Percentiles rank a stretch among this genome's conserved stretches.
Evolutionary conservation across 257 asterid species (phyloP).

Genomic region (Perilla frutescens): DNA sequence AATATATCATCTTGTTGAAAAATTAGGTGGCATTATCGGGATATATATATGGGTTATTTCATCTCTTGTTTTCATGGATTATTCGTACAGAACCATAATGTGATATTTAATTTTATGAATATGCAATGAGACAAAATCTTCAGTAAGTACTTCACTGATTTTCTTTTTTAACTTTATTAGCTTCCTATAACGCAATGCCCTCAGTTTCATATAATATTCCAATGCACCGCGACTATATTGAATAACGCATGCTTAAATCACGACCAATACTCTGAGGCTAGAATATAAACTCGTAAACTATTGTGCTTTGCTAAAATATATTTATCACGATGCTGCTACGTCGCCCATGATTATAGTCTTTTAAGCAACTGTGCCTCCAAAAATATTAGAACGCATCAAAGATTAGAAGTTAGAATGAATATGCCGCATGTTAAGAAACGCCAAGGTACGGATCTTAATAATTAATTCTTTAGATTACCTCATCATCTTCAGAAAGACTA

Average conservation of each 20-base stretch:
- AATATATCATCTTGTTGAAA: slow-evolving; percentile 14
- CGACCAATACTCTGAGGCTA: not conserved
- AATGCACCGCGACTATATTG: not conserved
- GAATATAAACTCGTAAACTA: not conserved
- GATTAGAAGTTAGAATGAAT: not conserved
- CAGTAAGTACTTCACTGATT: not conserved
- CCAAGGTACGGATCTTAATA: not conserved
- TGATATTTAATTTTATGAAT: not conserved
- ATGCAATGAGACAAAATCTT: not conserved
- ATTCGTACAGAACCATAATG: too few relatives aligned
- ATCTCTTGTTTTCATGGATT: too few relatives aligned
- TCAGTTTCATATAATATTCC: not conserved
- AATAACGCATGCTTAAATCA: not conserved
- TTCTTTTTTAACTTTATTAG: not conserved
- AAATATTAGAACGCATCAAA: not conserved
- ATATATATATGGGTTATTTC: too few relatives aligned
- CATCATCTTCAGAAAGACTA: slow-evolving; percentile 91
- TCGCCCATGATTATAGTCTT: slow-evolving; percentile 8
- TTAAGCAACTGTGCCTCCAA: not conserved
- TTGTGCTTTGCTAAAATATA: not conserved
- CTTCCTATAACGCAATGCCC: not conserved
- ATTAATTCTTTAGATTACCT: slow-evolving; percentile 56
- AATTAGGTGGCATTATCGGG: not conserved
- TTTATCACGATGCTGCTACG: not conserved
- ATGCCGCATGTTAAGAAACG: slow-evolving; percentile 21